Evolutionary conservation across 352 stramenopile genomes (phyloP).

Genomic region (Phytophthora sojae): DNA sequence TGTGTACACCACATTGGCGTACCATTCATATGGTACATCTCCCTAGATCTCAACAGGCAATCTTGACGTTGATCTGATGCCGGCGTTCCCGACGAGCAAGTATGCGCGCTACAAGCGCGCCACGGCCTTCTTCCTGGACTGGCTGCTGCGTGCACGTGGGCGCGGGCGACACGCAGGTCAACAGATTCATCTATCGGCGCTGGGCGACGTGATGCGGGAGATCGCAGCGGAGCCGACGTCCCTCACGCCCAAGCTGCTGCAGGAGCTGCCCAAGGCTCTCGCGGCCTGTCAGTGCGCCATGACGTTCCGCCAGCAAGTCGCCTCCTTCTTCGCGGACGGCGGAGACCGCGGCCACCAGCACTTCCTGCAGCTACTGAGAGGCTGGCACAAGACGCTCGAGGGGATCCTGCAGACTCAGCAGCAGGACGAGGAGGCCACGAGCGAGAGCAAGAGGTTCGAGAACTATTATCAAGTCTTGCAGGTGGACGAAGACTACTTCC

Average conservation of each 20-base stretch:
- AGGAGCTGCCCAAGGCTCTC: constrained; percentile 17
- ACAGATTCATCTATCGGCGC: neutral
- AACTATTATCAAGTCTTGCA: constrained; percentile 32
- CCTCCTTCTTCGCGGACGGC: constrained; percentile 5
- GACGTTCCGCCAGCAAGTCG: constrained; percentile 15
- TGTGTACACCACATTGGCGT: too few species aligned
- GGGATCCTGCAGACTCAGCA: neutral
- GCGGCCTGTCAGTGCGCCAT: constrained; percentile 19
- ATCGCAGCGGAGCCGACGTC: constrained; percentile 9
- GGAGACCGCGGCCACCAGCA: neutral
- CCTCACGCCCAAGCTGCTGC: constrained; percentile 14
- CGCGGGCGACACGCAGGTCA: neutral
- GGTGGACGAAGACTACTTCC: constrained; percentile 25
- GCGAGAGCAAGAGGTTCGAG: constrained; percentile 6
- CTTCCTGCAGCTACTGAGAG: constrained; percentile 4
- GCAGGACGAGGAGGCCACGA: neutral
- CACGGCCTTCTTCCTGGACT: constrained; percentile 34
- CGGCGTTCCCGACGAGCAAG: neutral
- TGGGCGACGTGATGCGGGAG: constrained; percentile 16
- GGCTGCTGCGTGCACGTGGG: constrained; percentile 20
- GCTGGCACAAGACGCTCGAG: constrained; percentile 1
- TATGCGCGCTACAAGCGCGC: constrained; percentile 27
- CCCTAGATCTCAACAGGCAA: too few species aligned
- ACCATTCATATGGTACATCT: too few species aligned
- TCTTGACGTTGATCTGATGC: too few species aligned